These are phyloP conservation scores for Cupressus sempervirens DNA, from an alignment of 75 land plant genomes.

Conservation along the genomic window DNA sequence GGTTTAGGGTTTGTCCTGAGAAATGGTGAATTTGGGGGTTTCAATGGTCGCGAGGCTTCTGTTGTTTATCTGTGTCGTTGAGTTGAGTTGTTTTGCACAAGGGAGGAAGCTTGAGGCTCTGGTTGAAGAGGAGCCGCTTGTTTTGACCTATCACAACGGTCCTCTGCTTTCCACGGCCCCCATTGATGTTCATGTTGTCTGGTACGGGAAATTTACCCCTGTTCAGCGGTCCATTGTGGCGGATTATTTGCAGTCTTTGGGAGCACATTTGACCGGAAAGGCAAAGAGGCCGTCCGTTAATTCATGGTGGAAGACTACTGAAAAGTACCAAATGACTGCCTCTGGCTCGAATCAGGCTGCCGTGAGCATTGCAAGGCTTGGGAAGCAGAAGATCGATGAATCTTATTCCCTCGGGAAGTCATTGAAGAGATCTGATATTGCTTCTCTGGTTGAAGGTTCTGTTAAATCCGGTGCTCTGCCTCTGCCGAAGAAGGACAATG, in stretches of 20 bases:
- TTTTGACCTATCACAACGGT: constrained; percentile 67
- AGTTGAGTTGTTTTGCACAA: background rate
- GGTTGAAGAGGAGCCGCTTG: constrained; percentile 34
- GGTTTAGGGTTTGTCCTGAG: background rate
- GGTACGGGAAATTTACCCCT: constrained; percentile 74
- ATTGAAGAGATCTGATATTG: constrained; percentile 22
- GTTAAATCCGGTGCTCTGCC: background rate
- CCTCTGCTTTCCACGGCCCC: constrained; percentile 43
- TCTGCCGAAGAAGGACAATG: constrained; percentile 11
- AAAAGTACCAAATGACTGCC: background rate
- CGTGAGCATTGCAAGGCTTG: background rate
- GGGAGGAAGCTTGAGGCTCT: constrained; percentile 18
- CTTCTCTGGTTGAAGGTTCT: constrained; percentile 16
- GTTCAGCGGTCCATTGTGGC: constrained; percentile 47
- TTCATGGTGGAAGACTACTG: constrained; percentile 2
- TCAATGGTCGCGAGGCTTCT: background rate
- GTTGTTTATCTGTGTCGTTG: background rate
- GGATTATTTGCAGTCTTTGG: constrained; percentile 60
- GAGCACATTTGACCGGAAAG: constrained; percentile 17
- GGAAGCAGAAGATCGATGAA: background rate
- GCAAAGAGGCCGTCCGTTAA: constrained; percentile 9
- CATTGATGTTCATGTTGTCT: constrained; percentile 45
- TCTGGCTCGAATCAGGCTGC: background rate
- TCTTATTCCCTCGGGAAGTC: constrained; percentile 14
- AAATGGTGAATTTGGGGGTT: background rate